Evolutionary conservation across 2,329 filamentous ascomycete genomes (phyloP).

Genomic region (Neofusicoccum umdonicola): DNA sequence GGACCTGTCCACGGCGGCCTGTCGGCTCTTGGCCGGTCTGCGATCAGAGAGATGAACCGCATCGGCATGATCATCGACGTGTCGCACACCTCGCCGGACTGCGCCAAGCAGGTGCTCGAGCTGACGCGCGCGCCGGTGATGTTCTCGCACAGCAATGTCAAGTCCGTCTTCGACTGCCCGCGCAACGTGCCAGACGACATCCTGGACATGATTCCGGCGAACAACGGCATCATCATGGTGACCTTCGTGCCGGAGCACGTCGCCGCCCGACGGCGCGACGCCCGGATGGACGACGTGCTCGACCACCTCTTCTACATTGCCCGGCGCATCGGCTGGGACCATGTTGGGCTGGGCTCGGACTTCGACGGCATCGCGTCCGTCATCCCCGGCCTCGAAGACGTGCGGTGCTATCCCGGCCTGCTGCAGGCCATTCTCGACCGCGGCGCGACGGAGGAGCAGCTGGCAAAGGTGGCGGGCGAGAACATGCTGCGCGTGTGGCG

Average conservation of each 20-base stretch:
- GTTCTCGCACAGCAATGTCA: constrained; percentile 7
- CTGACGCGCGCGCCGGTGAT: constrained; percentile 7
- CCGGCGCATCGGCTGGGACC: constrained; percentile 30
- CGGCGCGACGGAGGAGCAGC: neutral
- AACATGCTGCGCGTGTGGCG: neutral
- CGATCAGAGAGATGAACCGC: constrained; percentile 39
- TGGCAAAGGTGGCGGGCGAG: constrained; percentile 6
- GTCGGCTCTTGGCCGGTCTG: constrained; percentile 25
- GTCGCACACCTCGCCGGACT: constrained; percentile 9
- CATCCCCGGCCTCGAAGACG: constrained; percentile 8
- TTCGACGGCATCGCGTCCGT: constrained; percentile 14
- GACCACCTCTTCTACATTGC: constrained; percentile 37
- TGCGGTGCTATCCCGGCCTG: constrained; percentile 8
- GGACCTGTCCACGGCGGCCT: neutral
- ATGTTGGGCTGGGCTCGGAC: constrained; percentile 29
- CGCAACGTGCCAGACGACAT: constrained; percentile 26
- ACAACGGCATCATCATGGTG: constrained; percentile 26
- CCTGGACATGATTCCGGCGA: constrained; percentile 21
- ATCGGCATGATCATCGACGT: constrained; percentile 28
- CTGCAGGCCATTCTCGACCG: constrained; percentile 3
- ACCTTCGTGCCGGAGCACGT: constrained; percentile 23
- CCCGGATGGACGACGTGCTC: constrained; percentile 23
- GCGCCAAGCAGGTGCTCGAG: neutral
- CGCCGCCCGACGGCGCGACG: neutral
- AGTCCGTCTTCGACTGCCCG: neutral